Conservation (phyloP, 208 protist genomes). For the Trypanosoma melophagium region DNA sequence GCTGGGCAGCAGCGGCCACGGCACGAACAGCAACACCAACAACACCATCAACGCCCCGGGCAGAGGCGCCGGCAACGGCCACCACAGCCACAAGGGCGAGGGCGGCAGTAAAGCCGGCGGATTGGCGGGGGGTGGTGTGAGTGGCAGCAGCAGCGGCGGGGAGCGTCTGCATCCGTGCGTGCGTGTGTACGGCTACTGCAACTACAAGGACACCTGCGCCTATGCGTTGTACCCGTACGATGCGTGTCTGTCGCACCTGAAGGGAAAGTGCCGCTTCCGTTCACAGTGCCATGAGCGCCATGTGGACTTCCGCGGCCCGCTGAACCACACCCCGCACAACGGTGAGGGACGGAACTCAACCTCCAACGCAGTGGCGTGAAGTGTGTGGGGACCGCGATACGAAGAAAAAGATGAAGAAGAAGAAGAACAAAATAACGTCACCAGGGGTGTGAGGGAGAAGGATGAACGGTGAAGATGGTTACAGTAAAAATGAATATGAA, state of each 20-base stretch:
- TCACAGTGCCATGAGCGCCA: constrained; percentile 87
- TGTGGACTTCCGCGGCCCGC: constrained; percentile 75
- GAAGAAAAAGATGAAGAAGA: constrained; percentile 5
- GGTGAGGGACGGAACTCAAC: neutral
- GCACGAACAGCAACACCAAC: constrained; percentile 24
- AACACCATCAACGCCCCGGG: constrained; percentile 1
- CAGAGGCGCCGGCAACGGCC: constrained; percentile 6
- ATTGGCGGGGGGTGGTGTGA: too few relatives aligned
- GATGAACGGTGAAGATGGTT: neutral
- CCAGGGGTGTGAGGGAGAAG: neutral
- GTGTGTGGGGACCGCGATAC: neutral
- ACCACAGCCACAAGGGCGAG: constrained; percentile 10
- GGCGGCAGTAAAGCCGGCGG: neutral
- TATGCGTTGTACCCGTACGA: constrained; percentile 89
- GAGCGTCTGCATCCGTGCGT: constrained; percentile 85
- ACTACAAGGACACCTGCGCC: constrained; percentile 83
- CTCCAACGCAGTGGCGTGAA: neutral
- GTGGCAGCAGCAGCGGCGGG: constrained; percentile 10
- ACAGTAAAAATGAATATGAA: neutral
- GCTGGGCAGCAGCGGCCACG: constrained; percentile 2
- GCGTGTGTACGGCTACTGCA: constrained; percentile 88
- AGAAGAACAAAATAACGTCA: neutral
- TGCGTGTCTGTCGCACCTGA: constrained; percentile 86
- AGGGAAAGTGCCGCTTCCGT: constrained; percentile 87
- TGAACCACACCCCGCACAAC: constrained; percentile 40